These are phyloP conservation scores for Geranomyces variabilis DNA, from an alignment of 192 early-diverging fungal genomes.

Conservation along the genomic window DNA sequence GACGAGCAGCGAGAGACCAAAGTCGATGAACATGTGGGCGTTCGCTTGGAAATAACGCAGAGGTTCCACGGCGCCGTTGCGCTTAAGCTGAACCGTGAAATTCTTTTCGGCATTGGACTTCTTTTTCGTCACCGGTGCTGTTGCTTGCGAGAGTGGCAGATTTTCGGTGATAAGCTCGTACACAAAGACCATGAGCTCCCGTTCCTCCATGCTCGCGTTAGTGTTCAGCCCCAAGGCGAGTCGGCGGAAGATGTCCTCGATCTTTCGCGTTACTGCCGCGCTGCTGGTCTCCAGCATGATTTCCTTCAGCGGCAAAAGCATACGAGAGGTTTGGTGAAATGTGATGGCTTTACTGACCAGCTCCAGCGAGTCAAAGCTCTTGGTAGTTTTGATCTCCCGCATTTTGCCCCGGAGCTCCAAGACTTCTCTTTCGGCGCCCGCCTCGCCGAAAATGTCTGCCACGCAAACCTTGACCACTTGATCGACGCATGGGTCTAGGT, in stretches of 20 bases:
- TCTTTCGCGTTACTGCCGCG: slow-evolving; percentile 70
- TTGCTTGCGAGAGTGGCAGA: slow-evolving; percentile 68
- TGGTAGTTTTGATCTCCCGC: slow-evolving; percentile 84
- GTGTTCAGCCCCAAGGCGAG: slow-evolving; percentile 78
- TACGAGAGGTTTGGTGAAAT: slow-evolving; percentile 66
- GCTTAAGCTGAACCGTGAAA: slow-evolving; percentile 74
- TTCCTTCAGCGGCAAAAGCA: slow-evolving; percentile 87
- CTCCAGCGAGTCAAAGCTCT: slow-evolving; percentile 87
- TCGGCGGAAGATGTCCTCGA: slow-evolving; percentile 77
- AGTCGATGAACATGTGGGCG: slow-evolving; percentile 88
- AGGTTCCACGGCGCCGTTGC: slow-evolving; percentile 57
- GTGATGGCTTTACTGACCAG: slow-evolving; percentile 71
- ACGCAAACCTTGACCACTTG: slow-evolving; percentile 73
- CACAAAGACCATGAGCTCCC: slow-evolving; percentile 78
- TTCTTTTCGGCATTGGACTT: slow-evolving; percentile 58
- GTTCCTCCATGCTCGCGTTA: slow-evolving; percentile 69
- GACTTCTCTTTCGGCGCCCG: slow-evolving; percentile 86
- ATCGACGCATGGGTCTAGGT: slow-evolving; percentile 79
- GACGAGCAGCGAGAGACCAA: slow-evolving; percentile 87
- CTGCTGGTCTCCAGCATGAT: slow-evolving; percentile 83
- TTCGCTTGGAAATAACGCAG: slow-evolving; percentile 84
- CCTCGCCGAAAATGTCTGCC: slow-evolving; percentile 91
- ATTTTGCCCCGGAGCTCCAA: slow-evolving; percentile 88
- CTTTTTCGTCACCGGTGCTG: slow-evolving; percentile 57
- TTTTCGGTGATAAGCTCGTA: slow-evolving; percentile 87